Evolutionary conservation across 805 yeast species (phyloP).

Genomic region (Hanseniaspora taiwanica): DNA sequence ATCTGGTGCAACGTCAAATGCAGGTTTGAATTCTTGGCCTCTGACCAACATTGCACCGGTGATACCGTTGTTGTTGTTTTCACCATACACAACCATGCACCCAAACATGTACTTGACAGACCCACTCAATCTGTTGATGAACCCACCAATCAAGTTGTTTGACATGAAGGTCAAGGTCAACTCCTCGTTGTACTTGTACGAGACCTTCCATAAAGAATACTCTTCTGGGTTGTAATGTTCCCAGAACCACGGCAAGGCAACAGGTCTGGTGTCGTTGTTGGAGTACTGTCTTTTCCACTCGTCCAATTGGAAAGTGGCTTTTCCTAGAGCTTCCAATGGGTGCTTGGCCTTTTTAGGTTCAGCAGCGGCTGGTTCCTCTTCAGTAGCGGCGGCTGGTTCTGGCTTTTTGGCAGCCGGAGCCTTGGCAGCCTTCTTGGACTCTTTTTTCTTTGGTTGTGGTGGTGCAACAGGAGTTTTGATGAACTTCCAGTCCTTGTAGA

Average conservation of each 20-base stretch:
- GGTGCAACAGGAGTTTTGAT: constrained; percentile 56
- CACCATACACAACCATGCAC: constrained; percentile 89
- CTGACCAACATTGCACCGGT: constrained; percentile 89
- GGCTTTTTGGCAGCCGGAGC: constrained; percentile 28
- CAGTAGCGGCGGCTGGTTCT: constrained; percentile 23
- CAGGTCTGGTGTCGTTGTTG: constrained; percentile 91
- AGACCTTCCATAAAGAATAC: constrained; percentile 92
- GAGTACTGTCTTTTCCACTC: constrained; percentile 96
- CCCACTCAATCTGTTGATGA: constrained; percentile 87
- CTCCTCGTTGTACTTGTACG: constrained; percentile 96
- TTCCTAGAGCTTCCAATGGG: constrained; percentile 77
- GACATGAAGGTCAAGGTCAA: constrained; percentile 96
- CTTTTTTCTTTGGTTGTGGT: constrained; percentile 67
- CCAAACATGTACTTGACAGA: constrained; percentile 94
- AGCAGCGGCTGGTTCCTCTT: constrained; percentile 16
- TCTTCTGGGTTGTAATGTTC: constrained; percentile 81
- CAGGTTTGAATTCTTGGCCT: constrained; percentile 85
- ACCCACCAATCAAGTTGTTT: constrained; percentile 94
- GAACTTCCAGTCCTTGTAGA: constrained; percentile 40
- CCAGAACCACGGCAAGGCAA: constrained; percentile 98
- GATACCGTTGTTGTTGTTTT: constrained; percentile 96
- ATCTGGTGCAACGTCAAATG: constrained; percentile 97
- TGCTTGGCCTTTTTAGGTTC: constrained; percentile 73
- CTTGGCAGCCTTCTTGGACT: constrained; percentile 26
- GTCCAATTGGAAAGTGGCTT: constrained; percentile 56